Conservation (phyloP, 257 asterid species). For the Coffea canephora region DNA sequence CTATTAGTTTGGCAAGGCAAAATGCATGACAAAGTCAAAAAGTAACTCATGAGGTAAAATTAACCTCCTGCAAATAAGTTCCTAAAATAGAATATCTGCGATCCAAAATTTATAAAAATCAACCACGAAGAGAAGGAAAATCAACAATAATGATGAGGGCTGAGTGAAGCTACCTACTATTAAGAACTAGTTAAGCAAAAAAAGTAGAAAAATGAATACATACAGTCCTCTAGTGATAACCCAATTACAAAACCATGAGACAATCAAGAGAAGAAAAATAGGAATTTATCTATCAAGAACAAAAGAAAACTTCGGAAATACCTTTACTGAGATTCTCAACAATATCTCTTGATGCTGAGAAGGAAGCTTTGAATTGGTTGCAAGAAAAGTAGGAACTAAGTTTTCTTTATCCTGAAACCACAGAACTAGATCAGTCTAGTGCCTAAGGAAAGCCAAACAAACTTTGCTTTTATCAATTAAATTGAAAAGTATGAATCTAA, state of each 20-base stretch:
- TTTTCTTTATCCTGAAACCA: conserved; percentile 70
- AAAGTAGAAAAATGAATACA: neutral
- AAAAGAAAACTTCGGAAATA: conserved; percentile 23
- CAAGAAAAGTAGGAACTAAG: conserved; percentile 61
- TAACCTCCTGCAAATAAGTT: neutral
- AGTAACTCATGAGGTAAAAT: neutral
- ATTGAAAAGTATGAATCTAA: neutral
- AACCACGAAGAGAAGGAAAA: neutral
- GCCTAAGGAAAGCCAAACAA: neutral
- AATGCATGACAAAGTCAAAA: neutral
- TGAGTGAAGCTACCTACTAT: neutral
- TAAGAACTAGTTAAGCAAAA: neutral
- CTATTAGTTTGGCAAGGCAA: neutral
- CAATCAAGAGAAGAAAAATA: neutral
- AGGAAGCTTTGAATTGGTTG: conserved; percentile 72
- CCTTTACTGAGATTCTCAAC: conserved; percentile 77
- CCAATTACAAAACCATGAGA: neutral
- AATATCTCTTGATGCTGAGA: conserved; percentile 84
- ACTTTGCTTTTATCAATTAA: neutral
- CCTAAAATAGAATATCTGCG: neutral
- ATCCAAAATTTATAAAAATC: neutral
- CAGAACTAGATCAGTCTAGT: neutral
- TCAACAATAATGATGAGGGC: neutral
- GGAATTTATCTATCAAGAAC: neutral
- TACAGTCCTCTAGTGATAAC: neutral